Evolutionary conservation across 805 yeast genomes (phyloP).

Genomic region (Jamesozyma hellenica): DNA sequence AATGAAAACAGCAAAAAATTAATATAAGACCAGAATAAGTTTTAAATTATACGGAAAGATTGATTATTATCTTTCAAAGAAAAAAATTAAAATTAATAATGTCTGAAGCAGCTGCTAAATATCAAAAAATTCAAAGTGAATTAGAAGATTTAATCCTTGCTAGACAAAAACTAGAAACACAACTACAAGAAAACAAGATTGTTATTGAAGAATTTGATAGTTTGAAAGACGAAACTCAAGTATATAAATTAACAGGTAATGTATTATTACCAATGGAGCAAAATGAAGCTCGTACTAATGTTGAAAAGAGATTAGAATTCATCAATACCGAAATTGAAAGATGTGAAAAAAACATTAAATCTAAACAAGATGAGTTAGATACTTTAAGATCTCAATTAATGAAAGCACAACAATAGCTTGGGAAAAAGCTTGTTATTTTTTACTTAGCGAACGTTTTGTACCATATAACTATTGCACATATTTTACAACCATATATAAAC

Average conservation of each 20-base stretch:
- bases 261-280: constrained; percentile 83
- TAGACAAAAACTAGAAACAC: constrained; percentile 86
- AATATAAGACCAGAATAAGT: too few relatives aligned
- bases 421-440: too few relatives aligned
- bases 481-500: background rate
- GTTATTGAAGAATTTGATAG: constrained; percentile 71
- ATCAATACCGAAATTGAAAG: constrained; percentile 68
- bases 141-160: constrained; percentile 49
- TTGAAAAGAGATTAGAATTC: constrained; percentile 81
- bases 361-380: constrained; percentile 47
- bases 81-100: constrained; percentile 1
- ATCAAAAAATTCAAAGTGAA: constrained; percentile 37
- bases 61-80: too few relatives aligned
- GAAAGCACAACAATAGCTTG: constrained; percentile 32
- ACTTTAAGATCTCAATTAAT: constrained; percentile 46
- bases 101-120: constrained; percentile 19
- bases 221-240: constrained; percentile 58
- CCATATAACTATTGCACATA: too few relatives aligned
- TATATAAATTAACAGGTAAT: constrained; percentile 87
- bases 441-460: too few relatives aligned
- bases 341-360: constrained; percentile 61
- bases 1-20: too few relatives aligned
- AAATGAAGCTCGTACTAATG: constrained; percentile 72
- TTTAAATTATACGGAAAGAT: too few relatives aligned
- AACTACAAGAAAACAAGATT: constrained; percentile 84